Percentiles rank a stretch among this genome's conserved stretches.
Conservation (phyloP, 352 stramenopile species). For the Phytophthora fragariae region DNA sequence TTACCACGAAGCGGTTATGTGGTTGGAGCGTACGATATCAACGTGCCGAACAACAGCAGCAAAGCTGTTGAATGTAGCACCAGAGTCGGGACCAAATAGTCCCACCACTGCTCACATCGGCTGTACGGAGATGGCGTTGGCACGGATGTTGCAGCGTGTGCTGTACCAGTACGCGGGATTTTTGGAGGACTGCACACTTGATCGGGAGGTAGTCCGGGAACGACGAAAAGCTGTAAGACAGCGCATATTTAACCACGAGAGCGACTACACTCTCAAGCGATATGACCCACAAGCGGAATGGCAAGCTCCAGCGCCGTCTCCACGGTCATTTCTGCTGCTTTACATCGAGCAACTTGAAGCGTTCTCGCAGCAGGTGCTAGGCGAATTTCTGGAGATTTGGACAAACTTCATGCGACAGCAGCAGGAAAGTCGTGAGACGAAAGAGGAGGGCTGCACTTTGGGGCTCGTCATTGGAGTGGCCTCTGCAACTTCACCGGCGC, state of each 20-base stretch:
- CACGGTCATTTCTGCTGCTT: conserved; percentile 61
- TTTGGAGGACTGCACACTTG: conserved; percentile 24
- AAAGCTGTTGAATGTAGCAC: conserved; percentile 28
- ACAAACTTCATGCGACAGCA: conserved; percentile 53
- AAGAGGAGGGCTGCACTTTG: conserved; percentile 29
- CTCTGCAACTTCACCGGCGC: conserved; percentile 66
- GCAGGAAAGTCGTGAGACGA: conserved; percentile 9
- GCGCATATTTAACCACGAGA: conserved; percentile 40
- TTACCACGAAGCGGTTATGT: conserved; percentile 52
- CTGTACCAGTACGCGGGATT: conserved; percentile 39
- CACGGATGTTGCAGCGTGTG: conserved; percentile 57
- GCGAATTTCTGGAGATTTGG: conserved; percentile 82
- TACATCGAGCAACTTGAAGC: conserved; percentile 83
- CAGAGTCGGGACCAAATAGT: neutral
- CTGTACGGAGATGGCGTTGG: conserved; percentile 58
- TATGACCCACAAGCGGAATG: conserved; percentile 2
- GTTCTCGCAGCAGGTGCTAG: conserved; percentile 61
- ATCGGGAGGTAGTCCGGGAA: conserved; percentile 14
- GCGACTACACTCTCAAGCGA: conserved; percentile 44
- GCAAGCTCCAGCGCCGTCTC: neutral
- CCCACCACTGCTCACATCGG: conserved; percentile 29
- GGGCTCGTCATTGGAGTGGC: conserved; percentile 78
- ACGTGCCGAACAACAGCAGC: conserved; percentile 29
- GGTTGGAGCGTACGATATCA: conserved; percentile 54
- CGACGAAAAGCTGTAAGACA: conserved; percentile 32